Conservation (phyloP, 208 protist species). For the Trichomonas vaginalis region DNA sequence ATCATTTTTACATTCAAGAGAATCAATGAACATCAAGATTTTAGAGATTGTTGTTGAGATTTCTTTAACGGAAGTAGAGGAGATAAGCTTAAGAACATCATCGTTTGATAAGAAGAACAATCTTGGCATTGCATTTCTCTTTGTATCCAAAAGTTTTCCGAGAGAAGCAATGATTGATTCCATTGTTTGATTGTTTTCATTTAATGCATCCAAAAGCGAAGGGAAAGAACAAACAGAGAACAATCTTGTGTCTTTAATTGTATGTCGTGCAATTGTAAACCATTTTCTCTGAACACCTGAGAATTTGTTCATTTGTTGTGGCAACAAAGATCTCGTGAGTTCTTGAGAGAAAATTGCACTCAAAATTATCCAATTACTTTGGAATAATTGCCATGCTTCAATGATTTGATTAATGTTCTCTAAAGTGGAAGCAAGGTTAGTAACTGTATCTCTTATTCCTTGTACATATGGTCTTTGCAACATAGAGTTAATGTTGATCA, state of each 20-base stretch:
- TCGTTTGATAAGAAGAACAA: not conserved
- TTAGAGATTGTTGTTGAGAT: not conserved
- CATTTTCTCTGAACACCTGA: not conserved
- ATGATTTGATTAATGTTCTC: not conserved
- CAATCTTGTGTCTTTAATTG: not conserved
- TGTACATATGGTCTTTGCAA: not conserved
- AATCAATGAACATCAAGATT: not conserved
- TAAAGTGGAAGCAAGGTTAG: not conserved
- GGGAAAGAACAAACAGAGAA: not conserved
- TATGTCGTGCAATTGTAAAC: not conserved
- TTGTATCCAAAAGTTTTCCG: not conserved
- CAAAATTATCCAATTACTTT: not conserved
- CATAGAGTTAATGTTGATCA: not conserved
- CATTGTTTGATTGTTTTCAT: constrained; percentile 4
- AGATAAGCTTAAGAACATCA: not conserved
- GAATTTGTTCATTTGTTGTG: constrained; percentile 7
- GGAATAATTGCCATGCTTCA: not conserved
- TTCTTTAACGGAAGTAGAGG: not conserved
- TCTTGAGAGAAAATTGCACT: not conserved
- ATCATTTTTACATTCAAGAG: not conserved
- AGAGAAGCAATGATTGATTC: not conserved
- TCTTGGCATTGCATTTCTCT: not conserved
- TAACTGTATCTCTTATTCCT: not conserved
- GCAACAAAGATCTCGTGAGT: not conserved
- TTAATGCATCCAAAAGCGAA: not conserved